Base-by-base conservation (phyloP, 169 alveolate genomes). In the Eimeria maxima region DNA sequence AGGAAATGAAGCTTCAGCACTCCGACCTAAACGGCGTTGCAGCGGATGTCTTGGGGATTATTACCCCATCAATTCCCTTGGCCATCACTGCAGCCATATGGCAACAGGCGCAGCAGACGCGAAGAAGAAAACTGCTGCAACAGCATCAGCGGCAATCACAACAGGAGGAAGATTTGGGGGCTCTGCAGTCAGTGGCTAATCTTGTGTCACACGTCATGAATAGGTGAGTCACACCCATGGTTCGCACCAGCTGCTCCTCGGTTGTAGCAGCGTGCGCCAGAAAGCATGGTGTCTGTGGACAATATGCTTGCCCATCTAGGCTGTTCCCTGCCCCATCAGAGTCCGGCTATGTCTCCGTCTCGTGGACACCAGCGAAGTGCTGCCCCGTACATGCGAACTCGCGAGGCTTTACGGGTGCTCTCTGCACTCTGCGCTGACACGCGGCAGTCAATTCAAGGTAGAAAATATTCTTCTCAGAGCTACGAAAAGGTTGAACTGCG, bases 391-490 rank as follows among this genome's bases (percentile, higher is more conserved):
- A 7, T n/a, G 94, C 27, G 96, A 96, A 74, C 86, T 96, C 24
- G 80, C 96, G 14, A 86, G 96, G 44, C 73, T 94, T 47, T 91
- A 76, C 65, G 96, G 96, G 87, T 71, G 96, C 95, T 95, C 94
- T 69, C 90, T 94, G 55, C 87, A 55, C 57, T 53, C 93, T 29
- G 97, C 95, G 11, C 81, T 96, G 87, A 88, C 89, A 29, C 73
- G 97, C 29, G 97, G 97, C 55, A 90, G 95, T 44, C 97, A 96
- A 69, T 96, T 94, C 95, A 80, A 95, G 20, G 97, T 96, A 14
- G 97, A 96, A 60, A 65, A 80, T 42, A 91, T 96, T 14, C 90
- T 96, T 33, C 42, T 83, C 33, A 88, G 96, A 13, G 96, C 96
- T 4, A 95, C 97, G 50, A 91, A 90, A n/a, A 53, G 87, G 44